phyloP scores from a whole-genome alignment of 345 rosid species.

The Bruguiera parviflora region DNA sequence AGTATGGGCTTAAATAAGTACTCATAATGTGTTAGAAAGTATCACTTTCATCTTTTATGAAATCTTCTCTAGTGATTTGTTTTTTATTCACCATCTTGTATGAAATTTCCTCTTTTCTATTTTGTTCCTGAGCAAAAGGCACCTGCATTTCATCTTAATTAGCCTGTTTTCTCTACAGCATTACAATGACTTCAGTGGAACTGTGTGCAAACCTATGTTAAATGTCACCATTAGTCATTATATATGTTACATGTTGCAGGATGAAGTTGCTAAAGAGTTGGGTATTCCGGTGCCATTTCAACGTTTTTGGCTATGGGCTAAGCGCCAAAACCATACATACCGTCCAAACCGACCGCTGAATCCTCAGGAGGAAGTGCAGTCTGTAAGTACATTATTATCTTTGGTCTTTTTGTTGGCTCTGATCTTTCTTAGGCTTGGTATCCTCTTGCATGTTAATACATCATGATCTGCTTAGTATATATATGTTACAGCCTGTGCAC shows the following conservation, averaged over 20 bases:
- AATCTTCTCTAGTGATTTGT: neutral
- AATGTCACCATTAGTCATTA: too few species aligned
- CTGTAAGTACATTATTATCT: conserved; percentile 37
- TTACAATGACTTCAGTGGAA: neutral
- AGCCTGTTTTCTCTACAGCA: neutral
- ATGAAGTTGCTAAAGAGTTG: conserved; percentile 89
- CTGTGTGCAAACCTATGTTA: too few species aligned
- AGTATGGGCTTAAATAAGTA: too few species aligned
- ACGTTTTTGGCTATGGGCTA: conserved; percentile 97
- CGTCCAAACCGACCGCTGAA: conserved; percentile 85
- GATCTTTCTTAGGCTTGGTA: neutral
- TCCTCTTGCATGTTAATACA: too few species aligned
- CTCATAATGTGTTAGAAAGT: too few species aligned
- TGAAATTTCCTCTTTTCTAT: too few species aligned
- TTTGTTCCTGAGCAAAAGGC: neutral
- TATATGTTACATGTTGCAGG: conserved; percentile 37
- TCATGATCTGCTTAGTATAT: too few species aligned
- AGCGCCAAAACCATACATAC: conserved; percentile 91
- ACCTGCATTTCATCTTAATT: neutral
- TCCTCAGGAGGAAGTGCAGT: conserved; percentile 65
- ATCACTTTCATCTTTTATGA: too few species aligned
- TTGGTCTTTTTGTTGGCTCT: neutral
- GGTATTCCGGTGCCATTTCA: conserved; percentile 78
- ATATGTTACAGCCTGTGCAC: too few species aligned
- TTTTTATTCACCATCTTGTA: too few species aligned